Base-by-base conservation (phyloP, 2,329 filamentous ascomycete species). In the Neopestalotiopsis rosae region DNA sequence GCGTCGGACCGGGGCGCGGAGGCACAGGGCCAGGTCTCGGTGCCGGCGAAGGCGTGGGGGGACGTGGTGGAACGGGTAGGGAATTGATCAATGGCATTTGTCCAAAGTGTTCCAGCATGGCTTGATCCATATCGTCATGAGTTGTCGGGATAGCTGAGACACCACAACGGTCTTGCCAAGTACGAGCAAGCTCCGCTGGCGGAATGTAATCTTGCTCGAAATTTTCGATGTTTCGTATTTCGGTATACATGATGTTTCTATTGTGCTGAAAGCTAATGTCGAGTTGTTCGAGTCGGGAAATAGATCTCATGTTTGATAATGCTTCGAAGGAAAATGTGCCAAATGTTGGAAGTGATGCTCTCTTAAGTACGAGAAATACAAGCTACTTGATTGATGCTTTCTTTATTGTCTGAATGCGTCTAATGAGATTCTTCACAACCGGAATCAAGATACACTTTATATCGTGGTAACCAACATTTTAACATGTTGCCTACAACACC, bases 1-100 rank as follows among this genome's bases (percentile, higher is more conserved):
- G 76, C 42, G 77, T 77, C 58, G 76, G 77, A 56, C 69, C 74
- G 61, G 74, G 76, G 52, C 64, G 71, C 69, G 74, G 76, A 61
- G 72, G 74, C 69, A 75, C 70, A 68, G 71, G 69, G 10, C 68
- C 68, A 67, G 75, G 75, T 67, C 73, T 69, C 62, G 72, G 74
- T 65, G 68, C 70, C 20, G 73, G 74, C 61, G 73, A 73, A 24
- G 76, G 76, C 63, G 76, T 78, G 67, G 74, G 75, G 49, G 76
- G 75, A 68, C 75, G 75, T 17, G 76, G 76, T 57, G 74, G 73
- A 40, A 74, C 49, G 42, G 74, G 75, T n/a, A 74, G 67, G 5
- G 70, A 71, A 45, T 71, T 58, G 20, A 65, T 61, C 49, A 24
- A 30, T 17, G 64, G 64, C 20, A 17, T 34, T 9, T 38, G 30